Evolutionary conservation across 1,284 basidiomycete genomes (phyloP).

Genomic region (Heterobasidion parviporum): DNA sequence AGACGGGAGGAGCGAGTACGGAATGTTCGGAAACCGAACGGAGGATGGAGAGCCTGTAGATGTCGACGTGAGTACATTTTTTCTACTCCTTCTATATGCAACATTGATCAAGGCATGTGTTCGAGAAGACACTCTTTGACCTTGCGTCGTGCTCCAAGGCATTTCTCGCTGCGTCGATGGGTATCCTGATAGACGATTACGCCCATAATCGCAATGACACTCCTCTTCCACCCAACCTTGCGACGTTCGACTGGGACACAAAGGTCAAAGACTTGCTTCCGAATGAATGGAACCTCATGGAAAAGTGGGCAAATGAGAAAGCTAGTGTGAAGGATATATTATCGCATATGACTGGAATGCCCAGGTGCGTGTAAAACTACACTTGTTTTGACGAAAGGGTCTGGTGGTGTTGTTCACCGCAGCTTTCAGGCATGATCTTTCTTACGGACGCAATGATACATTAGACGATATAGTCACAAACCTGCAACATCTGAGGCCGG

Average conservation of each 20-base stretch:
- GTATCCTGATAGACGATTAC: slow-evolving; percentile 27
- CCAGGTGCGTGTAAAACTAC: slow-evolving; percentile 6
- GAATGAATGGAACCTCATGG: slow-evolving; percentile 28
- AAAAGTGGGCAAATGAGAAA: slow-evolving; percentile 25
- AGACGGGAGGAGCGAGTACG: slow-evolving; percentile 13
- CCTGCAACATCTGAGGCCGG: slow-evolving; percentile 28
- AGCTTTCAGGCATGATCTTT: slow-evolving; percentile 6
- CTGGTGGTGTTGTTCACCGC: background rate
- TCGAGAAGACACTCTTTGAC: slow-evolving; percentile 26
- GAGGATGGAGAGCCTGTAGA: slow-evolving; percentile 23
- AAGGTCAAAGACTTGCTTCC: slow-evolving; percentile 31
- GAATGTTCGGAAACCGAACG: slow-evolving; percentile 18
- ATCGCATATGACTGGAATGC: slow-evolving; percentile 12
- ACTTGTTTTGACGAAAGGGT: background rate
- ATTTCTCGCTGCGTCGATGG: slow-evolving; percentile 29
- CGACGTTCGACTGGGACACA: slow-evolving; percentile 25
- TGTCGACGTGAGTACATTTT: slow-evolving; percentile 18
- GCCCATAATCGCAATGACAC: slow-evolving; percentile 20
- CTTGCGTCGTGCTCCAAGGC: slow-evolving; percentile 40
- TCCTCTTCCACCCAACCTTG: slow-evolving; percentile 16
- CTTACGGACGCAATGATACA: slow-evolving; percentile 2
- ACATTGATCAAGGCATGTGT: background rate
- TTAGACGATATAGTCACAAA: slow-evolving; percentile 19
- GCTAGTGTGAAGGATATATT: slow-evolving; percentile 30
- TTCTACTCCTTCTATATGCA: background rate